Conservation (phyloP, 2,329 filamentous ascomycete genomes). For the Lecanicillium sp. region DNA sequence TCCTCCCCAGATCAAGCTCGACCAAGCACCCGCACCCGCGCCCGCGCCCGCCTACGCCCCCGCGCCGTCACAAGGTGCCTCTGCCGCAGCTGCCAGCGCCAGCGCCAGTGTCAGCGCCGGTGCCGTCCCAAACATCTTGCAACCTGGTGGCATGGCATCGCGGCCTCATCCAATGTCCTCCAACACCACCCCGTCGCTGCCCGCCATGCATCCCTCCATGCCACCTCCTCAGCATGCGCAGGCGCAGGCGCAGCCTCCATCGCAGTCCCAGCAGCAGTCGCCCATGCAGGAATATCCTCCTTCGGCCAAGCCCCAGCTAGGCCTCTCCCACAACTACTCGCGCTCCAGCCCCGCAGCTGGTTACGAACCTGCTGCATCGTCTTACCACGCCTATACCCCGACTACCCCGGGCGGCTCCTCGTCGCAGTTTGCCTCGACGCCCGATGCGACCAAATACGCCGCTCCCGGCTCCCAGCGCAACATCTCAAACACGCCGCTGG, state of each 20-base stretch:
- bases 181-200: constrained; percentile 40
- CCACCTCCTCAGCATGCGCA: constrained; percentile 28
- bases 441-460: constrained; percentile 47
- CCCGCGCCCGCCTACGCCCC: constrained; percentile 31
- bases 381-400: constrained; percentile 51
- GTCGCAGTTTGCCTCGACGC: constrained; percentile 60
- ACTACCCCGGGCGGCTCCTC: constrained; percentile 57
- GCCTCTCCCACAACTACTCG: constrained; percentile 68
- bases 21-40: constrained; percentile 35
- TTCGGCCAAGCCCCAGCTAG: constrained; percentile 61
- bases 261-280: constrained; percentile 27
- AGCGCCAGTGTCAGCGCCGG: constrained; percentile 33
- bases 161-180: constrained; percentile 31
- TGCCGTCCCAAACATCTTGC: constrained; percentile 52
- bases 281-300: constrained; percentile 54
- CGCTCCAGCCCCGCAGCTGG: constrained; percentile 70
- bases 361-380: constrained; percentile 48
- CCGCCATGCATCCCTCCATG: constrained; percentile 40
- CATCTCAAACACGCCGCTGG: constrained; percentile 79
- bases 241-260: constrained; percentile 31
- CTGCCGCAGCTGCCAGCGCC: constrained; percentile 14
- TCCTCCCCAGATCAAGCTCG: constrained; percentile 47
- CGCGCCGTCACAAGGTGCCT: constrained; percentile 18
- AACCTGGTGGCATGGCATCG: constrained; percentile 45
- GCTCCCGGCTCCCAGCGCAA: constrained; percentile 54